Percentiles rank a stretch among this genome's conserved stretches.
These are phyloP conservation scores for Ramularia endophylla DNA, from an alignment of 2,329 filamentous ascomycete species.

Conservation along the genomic window DNA sequence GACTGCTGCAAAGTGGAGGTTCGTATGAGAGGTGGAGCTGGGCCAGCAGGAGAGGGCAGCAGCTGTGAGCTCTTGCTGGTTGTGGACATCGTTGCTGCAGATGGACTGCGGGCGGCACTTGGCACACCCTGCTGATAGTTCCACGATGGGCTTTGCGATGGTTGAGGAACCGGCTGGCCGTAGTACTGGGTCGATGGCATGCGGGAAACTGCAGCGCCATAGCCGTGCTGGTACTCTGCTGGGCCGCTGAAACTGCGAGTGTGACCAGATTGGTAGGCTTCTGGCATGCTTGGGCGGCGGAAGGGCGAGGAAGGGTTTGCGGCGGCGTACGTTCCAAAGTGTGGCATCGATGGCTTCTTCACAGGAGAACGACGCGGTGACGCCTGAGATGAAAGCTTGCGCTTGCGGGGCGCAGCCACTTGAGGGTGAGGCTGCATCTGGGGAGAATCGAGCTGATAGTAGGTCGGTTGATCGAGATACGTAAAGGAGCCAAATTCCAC, in stretches of 20 bases:
- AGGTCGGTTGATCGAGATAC: conserved; percentile 37
- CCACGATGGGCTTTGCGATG: conserved; percentile 33
- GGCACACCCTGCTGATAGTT: conserved; percentile 21
- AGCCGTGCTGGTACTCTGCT: conserved; percentile 26
- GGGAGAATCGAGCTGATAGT: conserved; percentile 27
- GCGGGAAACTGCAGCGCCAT: conserved; percentile 20
- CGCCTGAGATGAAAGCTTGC: conserved; percentile 50
- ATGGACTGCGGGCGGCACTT: conserved; percentile 23
- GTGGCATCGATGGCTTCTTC: conserved; percentile 36
- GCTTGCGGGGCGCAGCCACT: conserved; percentile 43
- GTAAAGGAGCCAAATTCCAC: conserved; percentile 57
- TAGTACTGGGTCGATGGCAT: conserved; percentile 26
- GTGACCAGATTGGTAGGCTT: conserved; percentile 25
- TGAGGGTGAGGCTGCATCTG: conserved; percentile 17
- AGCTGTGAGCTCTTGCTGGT: conserved; percentile 26
- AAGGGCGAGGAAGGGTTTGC: conserved; percentile 34
- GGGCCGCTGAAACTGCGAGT: conserved; percentile 34
- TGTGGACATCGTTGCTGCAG: conserved; percentile 20
- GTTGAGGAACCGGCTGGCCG: conserved; percentile 23
- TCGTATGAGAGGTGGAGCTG: conserved; percentile 58
- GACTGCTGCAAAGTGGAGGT: conserved; percentile 61
- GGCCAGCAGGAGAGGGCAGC: conserved; percentile 40
- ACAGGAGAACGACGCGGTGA: conserved; percentile 43
- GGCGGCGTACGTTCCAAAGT: conserved; percentile 29
- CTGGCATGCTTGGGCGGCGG: conserved; percentile 32